Conservation (phyloP, 495 filamentous ascomycete genomes). For the Neurospora africana region DNA sequence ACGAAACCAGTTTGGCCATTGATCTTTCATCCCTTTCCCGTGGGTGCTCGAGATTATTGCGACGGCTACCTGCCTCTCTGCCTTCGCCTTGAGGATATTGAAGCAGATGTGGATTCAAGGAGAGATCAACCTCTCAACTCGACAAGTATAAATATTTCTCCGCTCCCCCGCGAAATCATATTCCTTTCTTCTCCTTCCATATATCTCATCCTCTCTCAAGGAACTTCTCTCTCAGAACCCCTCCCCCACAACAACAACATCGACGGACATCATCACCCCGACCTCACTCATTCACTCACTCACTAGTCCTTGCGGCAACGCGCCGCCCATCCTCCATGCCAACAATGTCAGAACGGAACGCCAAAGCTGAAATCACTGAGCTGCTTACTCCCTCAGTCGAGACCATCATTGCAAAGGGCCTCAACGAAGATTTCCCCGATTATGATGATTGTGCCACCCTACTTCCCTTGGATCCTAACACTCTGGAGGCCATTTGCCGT, state of each 20-base stretch:
- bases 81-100: not conserved
- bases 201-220: not conserved
- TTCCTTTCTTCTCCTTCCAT: not conserved
- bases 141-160: not conserved
- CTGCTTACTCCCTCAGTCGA: not conserved
- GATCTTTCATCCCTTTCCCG: not conserved
- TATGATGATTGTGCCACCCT: no score
- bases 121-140: not conserved
- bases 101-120: not conserved
- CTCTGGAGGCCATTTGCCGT: not conserved
- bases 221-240: not conserved
- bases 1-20: not conserved
- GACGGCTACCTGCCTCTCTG: not conserved
- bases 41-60: not conserved
- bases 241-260: not conserved
- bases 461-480: not conserved
- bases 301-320: not conserved
- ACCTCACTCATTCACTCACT: not conserved
- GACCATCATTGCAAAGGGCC: not conserved
- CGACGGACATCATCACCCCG: not conserved
- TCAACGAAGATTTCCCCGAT: not conserved
- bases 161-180: not conserved
- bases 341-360: not conserved
- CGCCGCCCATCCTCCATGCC: not conserved
- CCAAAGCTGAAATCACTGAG: not conserved